Conservation (phyloP, 768 basidiomycete genomes). For the Tephrocybe sp. region DNA sequence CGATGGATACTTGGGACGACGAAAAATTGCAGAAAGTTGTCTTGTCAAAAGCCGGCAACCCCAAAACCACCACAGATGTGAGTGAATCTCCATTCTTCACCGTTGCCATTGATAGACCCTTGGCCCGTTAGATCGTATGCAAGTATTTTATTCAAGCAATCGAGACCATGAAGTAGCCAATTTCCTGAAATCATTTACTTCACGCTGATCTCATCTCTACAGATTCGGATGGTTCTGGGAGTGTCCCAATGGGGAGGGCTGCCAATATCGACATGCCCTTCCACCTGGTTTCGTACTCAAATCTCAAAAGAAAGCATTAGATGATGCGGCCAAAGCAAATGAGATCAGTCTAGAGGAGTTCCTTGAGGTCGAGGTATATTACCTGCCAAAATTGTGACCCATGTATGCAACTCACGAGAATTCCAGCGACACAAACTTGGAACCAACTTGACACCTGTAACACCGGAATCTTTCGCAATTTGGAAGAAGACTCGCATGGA, state of each 20-base stretch:
- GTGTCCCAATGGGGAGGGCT: slow-evolving; percentile 84
- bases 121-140: slow-evolving; percentile 79
- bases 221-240: slow-evolving; percentile 97
- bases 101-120: background rate
- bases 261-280: slow-evolving; percentile 93
- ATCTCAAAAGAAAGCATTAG: slow-evolving; percentile 87
- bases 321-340: slow-evolving; percentile 87
- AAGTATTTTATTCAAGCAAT: slow-evolving; percentile 97
- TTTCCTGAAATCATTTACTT: background rate
- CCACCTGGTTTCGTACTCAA: slow-evolving; percentile 96
- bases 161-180: slow-evolving; percentile 73
- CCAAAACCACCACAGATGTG: slow-evolving; percentile 89
- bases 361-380: slow-evolving; percentile 87
- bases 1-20: slow-evolving; percentile 98
- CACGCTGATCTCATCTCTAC: background rate
- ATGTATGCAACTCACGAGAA: background rate
- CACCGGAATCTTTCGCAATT: slow-evolving; percentile 81
- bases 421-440: slow-evolving; percentile 91
- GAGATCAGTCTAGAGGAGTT: slow-evolving; percentile 94
- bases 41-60: slow-evolving; percentile 83
- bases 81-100: slow-evolving; percentile 15
- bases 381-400: background rate
- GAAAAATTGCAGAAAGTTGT: slow-evolving; percentile 91
- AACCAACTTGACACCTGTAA: slow-evolving; percentile 87
- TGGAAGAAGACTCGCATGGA: slow-evolving; percentile 97